Conservation (phyloP, 129 eudicot species). For the Saussurea involucrata region DNA sequence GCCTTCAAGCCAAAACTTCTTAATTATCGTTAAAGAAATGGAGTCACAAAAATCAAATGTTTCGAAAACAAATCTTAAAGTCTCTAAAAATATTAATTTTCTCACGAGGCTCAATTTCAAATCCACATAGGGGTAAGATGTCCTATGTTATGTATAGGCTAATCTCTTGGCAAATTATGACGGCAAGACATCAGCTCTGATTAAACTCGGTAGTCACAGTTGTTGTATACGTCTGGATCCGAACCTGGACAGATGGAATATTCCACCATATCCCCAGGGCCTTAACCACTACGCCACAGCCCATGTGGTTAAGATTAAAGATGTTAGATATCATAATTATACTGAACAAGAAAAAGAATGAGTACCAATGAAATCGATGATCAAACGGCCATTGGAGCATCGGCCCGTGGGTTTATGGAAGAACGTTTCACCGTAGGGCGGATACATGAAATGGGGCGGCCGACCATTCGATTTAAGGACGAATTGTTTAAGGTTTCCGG, state of each 20-base stretch:
- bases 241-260: no score
- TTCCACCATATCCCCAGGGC: no score
- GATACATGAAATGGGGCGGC: constrained; percentile 18
- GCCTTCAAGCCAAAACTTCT: not conserved
- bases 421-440: constrained; percentile 55
- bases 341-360: not conserved
- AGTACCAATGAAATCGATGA: constrained; percentile 61
- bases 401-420: constrained; percentile 62
- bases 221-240: no score
- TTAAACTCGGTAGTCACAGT: no score
- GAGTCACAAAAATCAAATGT: not conserved
- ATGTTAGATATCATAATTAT: not conserved
- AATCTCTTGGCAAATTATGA: no score
- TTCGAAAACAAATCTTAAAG: not conserved
- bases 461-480: not conserved
- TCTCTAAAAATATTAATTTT: not conserved
- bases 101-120: not conserved
- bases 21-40: not conserved
- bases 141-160: no score
- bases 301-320: not conserved
- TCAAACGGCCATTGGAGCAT: constrained; percentile 55
- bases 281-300: no score
- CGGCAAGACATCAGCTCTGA: no score
- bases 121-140: no score
- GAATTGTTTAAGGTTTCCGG: constrained; percentile 40